phyloP scores from a whole-genome alignment of 2,329 filamentous ascomycete species.

The Hymenotorrendiella dingleyae region DNA sequence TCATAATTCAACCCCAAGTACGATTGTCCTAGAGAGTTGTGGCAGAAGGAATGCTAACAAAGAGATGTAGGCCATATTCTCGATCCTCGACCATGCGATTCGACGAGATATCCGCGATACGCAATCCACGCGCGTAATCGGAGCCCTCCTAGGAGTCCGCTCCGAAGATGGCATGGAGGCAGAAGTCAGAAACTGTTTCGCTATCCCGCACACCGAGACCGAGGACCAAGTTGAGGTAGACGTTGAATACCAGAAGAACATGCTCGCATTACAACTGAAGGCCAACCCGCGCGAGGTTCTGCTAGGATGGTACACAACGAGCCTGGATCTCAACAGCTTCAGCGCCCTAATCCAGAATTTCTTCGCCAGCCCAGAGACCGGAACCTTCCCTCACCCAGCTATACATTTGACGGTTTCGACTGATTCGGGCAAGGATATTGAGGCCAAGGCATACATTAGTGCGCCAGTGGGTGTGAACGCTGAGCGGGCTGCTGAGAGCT shows the following conservation, averaged over 20 bases:
- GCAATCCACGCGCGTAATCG: slow-evolving; percentile 93
- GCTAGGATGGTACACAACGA: slow-evolving; percentile 97
- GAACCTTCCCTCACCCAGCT: slow-evolving; percentile 95
- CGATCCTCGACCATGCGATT: slow-evolving; percentile 87
- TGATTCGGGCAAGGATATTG: slow-evolving; percentile 79
- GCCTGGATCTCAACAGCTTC: slow-evolving; percentile 95
- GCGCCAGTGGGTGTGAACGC: slow-evolving; percentile 91
- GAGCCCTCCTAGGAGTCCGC: slow-evolving; percentile 85
- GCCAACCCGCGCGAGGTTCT: slow-evolving; percentile 90
- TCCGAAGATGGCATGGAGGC: slow-evolving; percentile 96
- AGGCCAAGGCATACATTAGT: slow-evolving; percentile 90
- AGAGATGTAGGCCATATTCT: slow-evolving; percentile 62
- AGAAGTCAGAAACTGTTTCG: slow-evolving; percentile 93
- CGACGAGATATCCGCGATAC: slow-evolving; percentile 59
- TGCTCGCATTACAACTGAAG: slow-evolving; percentile 91
- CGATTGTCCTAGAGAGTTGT: too few relatives aligned
- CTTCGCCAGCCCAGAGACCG: slow-evolving; percentile 93
- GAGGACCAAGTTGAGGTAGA: slow-evolving; percentile 99
- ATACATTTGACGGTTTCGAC: slow-evolving; percentile 94
- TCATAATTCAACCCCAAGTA: slow-evolving; percentile 95
- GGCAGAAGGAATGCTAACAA: too few relatives aligned
- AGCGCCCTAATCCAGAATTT: slow-evolving; percentile 99
- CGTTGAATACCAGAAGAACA: slow-evolving; percentile 99
- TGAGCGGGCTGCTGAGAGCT: slow-evolving; percentile 91
- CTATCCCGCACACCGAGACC: slow-evolving; percentile 96